phyloP scores from a whole-genome alignment of 2,329 filamentous ascomycete genomes.

The Cladophialophora carrionii region DNA sequence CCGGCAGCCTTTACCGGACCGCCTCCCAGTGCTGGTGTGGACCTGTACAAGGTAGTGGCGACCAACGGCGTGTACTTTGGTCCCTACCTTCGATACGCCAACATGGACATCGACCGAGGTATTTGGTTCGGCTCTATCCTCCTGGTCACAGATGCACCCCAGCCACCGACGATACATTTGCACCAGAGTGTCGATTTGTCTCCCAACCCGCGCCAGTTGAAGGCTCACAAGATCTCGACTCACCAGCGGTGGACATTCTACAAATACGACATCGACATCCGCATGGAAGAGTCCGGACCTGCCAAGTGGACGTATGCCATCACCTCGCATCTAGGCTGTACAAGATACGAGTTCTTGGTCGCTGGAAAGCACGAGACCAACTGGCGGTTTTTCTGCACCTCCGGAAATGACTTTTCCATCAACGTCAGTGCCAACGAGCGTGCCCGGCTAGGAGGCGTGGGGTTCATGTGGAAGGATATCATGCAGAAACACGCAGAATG shows the following conservation, averaged over 20 bases:
- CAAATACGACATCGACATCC: constrained; percentile 86
- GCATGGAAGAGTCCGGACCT: constrained; percentile 77
- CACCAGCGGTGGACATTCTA: constrained; percentile 97
- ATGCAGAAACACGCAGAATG: constrained; percentile 96
- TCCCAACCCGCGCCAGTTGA: constrained; percentile 86
- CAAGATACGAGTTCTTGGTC: constrained; percentile 95
- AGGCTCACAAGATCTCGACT: constrained; percentile 77
- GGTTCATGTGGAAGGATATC: constrained; percentile 99
- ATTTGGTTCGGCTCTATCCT: constrained; percentile 92
- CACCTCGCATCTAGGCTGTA: constrained; percentile 94
- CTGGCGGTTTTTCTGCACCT: constrained; percentile 96
- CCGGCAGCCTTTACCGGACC: constrained; percentile 84
- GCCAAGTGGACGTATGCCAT: constrained; percentile 98
- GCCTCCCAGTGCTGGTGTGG: constrained; percentile 84
- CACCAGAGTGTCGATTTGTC: constrained; percentile 89
- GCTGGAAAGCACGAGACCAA: constrained; percentile 86
- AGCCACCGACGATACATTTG: constrained; percentile 94
- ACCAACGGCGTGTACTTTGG: constrained; percentile 98
- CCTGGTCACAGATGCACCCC: constrained; percentile 84
- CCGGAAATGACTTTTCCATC: constrained; percentile 91
- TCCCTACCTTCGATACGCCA: constrained; percentile 90
- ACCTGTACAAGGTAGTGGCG: constrained; percentile 89
- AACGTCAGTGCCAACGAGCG: constrained; percentile 85
- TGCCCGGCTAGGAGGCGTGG: constrained; percentile 80
- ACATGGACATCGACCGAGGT: constrained; percentile 93